Conservation (phyloP, 75 land plant species). For the Selaginella moellendorffii region DNA sequence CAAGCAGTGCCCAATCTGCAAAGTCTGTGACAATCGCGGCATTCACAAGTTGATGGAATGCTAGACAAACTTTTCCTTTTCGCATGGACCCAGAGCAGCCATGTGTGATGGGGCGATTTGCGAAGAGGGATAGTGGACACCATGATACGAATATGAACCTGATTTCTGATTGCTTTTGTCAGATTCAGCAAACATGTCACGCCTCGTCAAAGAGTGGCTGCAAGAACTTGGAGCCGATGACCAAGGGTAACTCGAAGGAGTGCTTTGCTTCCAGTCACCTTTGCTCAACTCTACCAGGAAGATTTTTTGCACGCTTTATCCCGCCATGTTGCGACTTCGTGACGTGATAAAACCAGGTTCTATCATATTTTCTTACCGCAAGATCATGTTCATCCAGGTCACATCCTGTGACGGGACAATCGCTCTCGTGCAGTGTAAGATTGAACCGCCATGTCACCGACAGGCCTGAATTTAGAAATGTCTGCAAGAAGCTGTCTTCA, state of each 20-base stretch:
- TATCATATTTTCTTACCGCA: neutral
- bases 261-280: constrained; percentile 33
- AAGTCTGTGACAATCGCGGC: no score
- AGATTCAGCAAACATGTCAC: constrained; percentile 10
- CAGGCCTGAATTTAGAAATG: constrained; percentile 25
- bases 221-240: constrained; percentile 37
- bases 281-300: constrained; percentile 25
- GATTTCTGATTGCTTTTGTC: neutral
- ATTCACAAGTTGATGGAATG: no score
- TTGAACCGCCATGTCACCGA: constrained; percentile 35
- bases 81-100: no score
- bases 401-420: constrained; percentile 37
- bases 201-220: constrained; percentile 50
- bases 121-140: no score
- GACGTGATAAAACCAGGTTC: constrained; percentile 34
- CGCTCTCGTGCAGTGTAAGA: neutral
- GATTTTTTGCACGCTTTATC: constrained; percentile 40
- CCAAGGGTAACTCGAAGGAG: constrained; percentile 37
- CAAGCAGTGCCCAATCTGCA: no score
- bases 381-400: constrained; percentile 75
- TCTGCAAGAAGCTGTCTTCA: constrained; percentile 32
- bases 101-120: no score
- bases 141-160: no score
- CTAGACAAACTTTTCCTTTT: no score
- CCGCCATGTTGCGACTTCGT: constrained; percentile 25